Evolutionary conservation across 805 yeast species (phyloP), one percentile per base, ranked within the genome.

Genomic region (Clavispora asparagi): DNA sequence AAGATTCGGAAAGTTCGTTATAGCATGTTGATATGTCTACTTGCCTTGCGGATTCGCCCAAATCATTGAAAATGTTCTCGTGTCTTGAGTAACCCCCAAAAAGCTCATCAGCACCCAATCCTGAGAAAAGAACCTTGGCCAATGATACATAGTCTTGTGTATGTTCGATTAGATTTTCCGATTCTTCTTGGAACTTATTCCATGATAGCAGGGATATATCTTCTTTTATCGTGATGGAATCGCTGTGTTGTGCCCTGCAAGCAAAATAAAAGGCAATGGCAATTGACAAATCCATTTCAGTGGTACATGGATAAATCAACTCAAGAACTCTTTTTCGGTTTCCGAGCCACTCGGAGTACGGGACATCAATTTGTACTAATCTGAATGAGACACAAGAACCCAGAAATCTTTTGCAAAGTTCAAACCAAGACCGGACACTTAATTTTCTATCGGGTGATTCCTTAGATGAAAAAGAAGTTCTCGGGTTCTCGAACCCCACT

Each of bases 201-300:
- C 35, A 30, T 10, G 28, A 14, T 6, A 11, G 12, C 13, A 41
- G 16, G 1, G 35, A 41, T 6, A 32, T n/a, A 1, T 25, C 26
- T 6, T 44, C 28, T 9, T 45, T 49, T 8, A 51, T 37, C 12
- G 4, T 13, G 13, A 41, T 14, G 3, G 50, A 45, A 11, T 35
- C 38, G 32, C 52, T 45, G 10, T 44, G 6, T 10, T 31, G 38
- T 1, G 59, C 87, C 49, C 79, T 71, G 1, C 96, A 77, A 0
- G 98, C 97, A 68, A 90, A 94, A 61, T 83, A 90, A 59, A 94
- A 94, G 0, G 99, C 99, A 50, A 92, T 81, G 1, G 97, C 97
- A 43, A 94, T 94, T 1, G 96, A 87, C 19, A 90, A 66, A 63
- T 94, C 99, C 98, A 94, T 94, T 52, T 90, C 98, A 0, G 97